Conservation (phyloP, 345 rosid genomes). For the Ricinus communis region DNA sequence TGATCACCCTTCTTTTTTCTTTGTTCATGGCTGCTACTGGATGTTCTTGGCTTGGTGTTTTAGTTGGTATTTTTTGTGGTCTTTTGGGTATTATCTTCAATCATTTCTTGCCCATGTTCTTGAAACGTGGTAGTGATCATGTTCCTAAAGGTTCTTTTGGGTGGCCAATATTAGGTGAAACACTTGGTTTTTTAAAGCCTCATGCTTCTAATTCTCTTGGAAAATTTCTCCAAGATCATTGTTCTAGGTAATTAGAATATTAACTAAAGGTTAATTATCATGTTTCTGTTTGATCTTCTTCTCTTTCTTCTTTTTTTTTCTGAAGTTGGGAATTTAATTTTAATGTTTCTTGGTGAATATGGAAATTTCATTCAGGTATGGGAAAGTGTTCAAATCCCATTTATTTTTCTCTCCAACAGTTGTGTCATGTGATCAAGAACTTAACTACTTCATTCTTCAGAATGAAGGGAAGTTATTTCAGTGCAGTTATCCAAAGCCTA, state of each 20-base stretch:
- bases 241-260: conserved; percentile 34
- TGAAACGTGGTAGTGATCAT: conserved; percentile 18
- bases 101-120: conserved; percentile 41
- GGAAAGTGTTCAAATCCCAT: conserved; percentile 30
- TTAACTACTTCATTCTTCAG: conserved; percentile 28
- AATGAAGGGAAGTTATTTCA: conserved; percentile 29
- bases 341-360: no score
- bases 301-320: no score
- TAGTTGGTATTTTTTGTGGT: conserved; percentile 22
- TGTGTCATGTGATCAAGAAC: conserved; percentile 26
- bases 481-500: conserved; percentile 37
- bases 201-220: conserved; percentile 53
- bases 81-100: conserved; percentile 27
- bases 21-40: conserved; percentile 26
- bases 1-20: not conserved
- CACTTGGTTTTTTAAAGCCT: conserved; percentile 48
- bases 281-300: no score
- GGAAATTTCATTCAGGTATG: conserved; percentile 28
- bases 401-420: conserved; percentile 28
- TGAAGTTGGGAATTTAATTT: no score
- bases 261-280: no score
- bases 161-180: conserved; percentile 62
- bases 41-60: conserved; percentile 30
- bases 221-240: conserved; percentile 43
- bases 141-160: conserved; percentile 55